Conservation (phyloP, 2,329 filamentous ascomycete genomes). For the Macroventuria anomochaeta region DNA sequence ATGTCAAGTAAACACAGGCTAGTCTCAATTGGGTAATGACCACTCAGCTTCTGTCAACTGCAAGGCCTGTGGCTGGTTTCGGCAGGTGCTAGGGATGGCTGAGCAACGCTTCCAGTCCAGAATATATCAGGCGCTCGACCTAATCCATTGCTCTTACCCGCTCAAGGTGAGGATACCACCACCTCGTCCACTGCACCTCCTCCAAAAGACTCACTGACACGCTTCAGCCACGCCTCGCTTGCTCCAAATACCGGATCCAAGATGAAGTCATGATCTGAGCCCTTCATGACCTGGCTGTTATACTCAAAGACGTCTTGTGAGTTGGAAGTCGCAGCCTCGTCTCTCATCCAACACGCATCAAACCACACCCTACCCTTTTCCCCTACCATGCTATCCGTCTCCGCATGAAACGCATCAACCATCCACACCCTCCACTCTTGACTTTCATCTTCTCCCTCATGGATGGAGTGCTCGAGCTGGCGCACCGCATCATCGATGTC, state of each 20-base stretch:
- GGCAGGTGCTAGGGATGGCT: too few species aligned
- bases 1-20: too few species aligned
- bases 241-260: conserved; percentile 27
- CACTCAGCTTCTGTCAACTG: too few species aligned
- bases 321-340: neutral
- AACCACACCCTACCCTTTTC: conserved; percentile 29
- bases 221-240: conserved; percentile 22
- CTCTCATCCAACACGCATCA: conserved; percentile 25
- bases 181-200: neutral
- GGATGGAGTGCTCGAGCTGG: conserved; percentile 8
- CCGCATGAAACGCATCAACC: conserved; percentile 27
- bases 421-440: conserved; percentile 4
- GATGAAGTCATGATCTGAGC: conserved; percentile 28
- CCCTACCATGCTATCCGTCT: conserved; percentile 30
- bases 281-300: conserved; percentile 16
- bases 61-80: too few species aligned
- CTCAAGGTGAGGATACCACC: too few species aligned
- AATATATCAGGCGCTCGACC: too few species aligned
- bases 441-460: neutral
- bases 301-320: conserved; percentile 1
- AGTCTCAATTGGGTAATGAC: too few species aligned
- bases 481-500: conserved; percentile 26
- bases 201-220: conserved; percentile 9
- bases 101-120: too few species aligned
- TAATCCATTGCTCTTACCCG: too few species aligned